Conservation (phyloP, 2,329 filamentous ascomycete genomes). For the Juglanconis juglandina region DNA sequence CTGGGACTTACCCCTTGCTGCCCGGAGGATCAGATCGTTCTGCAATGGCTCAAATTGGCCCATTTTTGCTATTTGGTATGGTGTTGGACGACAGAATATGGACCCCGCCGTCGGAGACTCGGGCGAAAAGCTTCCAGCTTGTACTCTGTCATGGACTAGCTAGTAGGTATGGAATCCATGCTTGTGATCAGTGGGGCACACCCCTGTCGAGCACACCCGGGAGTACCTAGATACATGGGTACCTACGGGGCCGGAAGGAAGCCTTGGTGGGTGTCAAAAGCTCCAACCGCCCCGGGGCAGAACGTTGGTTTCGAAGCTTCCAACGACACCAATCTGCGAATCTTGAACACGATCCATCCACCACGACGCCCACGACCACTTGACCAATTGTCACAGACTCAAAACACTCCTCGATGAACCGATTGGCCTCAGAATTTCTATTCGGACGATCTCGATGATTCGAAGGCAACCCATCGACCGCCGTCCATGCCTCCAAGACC, state of each 20-base stretch:
- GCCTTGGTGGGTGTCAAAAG: background rate
- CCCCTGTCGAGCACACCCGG: background rate
- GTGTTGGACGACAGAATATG: background rate
- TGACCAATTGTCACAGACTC: background rate
- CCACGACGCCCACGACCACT: background rate
- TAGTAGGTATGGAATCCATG: background rate
- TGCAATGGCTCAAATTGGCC: constrained; percentile 71
- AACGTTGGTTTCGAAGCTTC: background rate
- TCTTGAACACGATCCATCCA: background rate
- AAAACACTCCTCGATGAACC: background rate
- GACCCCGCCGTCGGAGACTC: background rate
- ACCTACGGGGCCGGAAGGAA: background rate
- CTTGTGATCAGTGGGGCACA: background rate
- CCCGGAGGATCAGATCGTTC: constrained; percentile 88
- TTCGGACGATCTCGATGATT: constrained; percentile 4
- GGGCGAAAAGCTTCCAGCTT: background rate
- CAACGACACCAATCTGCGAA: background rate
- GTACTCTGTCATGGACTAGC: background rate
- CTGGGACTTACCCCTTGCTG: constrained; percentile 71
- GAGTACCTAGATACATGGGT: background rate
- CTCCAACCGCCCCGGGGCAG: background rate
- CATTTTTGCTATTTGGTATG: constrained; percentile 9
- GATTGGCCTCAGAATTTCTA: background rate
- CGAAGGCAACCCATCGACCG: background rate
- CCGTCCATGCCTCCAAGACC: constrained; percentile 19